phyloP scores from a whole-genome alignment of 2,329 filamentous ascomycete genomes.

The Scytalidium lignicola region DNA sequence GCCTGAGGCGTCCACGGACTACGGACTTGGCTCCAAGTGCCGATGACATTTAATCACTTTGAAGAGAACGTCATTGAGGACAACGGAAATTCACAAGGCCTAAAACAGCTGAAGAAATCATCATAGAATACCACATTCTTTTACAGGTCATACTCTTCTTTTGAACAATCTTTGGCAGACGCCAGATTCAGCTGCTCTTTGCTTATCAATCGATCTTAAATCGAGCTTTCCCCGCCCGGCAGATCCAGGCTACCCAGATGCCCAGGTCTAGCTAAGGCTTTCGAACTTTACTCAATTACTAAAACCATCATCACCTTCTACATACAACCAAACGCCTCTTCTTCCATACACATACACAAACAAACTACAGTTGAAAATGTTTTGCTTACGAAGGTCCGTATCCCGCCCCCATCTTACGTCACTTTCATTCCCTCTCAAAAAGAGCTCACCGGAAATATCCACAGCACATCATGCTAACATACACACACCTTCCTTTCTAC shows the following conservation, averaged over 20 bases:
- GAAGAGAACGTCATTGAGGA: neutral
- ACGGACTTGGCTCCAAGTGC: neutral
- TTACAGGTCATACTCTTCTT: neutral
- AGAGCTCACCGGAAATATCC: constrained; percentile 8
- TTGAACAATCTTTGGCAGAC: neutral
- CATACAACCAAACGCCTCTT: too few species aligned
- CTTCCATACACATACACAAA: too few species aligned
- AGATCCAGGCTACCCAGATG: neutral
- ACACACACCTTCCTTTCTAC: constrained; percentile 3
- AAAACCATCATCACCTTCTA: too few species aligned
- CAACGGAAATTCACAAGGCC: too few species aligned
- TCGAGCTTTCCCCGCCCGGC: neutral
- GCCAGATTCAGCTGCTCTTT: neutral
- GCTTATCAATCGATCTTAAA: neutral
- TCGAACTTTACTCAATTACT: neutral
- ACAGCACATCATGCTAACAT: neutral
- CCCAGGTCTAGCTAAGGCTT: neutral
- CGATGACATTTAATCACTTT: neutral
- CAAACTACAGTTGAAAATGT: constrained; percentile 45
- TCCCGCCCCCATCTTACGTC: neutral
- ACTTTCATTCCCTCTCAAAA: constrained; percentile 4
- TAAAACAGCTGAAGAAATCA: too few species aligned
- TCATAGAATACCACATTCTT: neutral
- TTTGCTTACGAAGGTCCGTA: constrained; percentile 55
- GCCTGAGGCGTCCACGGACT: neutral